Conservation (phyloP, 1,284 basidiomycete genomes). For the Fomes fomentarius region DNA sequence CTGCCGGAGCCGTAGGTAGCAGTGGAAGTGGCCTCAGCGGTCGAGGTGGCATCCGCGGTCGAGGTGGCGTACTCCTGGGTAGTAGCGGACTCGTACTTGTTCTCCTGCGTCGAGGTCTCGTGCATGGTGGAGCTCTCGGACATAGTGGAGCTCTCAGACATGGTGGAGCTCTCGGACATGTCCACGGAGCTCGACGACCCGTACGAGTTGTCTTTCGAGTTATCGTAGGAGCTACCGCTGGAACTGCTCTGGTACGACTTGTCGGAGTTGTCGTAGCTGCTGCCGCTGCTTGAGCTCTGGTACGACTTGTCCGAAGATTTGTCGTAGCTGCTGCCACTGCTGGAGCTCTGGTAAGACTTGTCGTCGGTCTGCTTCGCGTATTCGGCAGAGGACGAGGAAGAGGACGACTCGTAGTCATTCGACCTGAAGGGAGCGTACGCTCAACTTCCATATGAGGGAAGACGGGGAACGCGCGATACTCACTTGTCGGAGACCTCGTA, state of each 20-base stretch:
- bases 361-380: not conserved
- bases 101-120: not conserved
- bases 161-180: not conserved
- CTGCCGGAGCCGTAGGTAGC: slow-evolving; percentile 67
- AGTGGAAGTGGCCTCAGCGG: slow-evolving; percentile 15
- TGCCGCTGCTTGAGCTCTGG: not conserved
- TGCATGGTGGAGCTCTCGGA: not conserved
- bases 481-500: slow-evolving; percentile 6
- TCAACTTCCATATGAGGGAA: not conserved
- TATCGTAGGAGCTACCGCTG: too few species aligned
- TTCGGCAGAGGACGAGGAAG: not conserved
- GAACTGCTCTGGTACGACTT: not conserved
- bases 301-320: too few species aligned
- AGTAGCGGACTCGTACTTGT: too few species aligned
- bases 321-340: too few species aligned
- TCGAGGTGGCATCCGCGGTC: slow-evolving; percentile 13
- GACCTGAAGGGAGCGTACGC: not conserved
- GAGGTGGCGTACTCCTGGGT: not conserved
- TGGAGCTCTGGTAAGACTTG: slow-evolving; percentile 1
- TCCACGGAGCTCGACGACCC: too few species aligned
- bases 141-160: not conserved
- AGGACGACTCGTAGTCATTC: not conserved
- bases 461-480: not conserved
- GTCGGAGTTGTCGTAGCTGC: not conserved
- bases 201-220: too few species aligned